These are phyloP conservation scores for Bryoglossum gracile DNA, from an alignment of 495 filamentous ascomycete genomes.

Conservation along the genomic window DNA sequence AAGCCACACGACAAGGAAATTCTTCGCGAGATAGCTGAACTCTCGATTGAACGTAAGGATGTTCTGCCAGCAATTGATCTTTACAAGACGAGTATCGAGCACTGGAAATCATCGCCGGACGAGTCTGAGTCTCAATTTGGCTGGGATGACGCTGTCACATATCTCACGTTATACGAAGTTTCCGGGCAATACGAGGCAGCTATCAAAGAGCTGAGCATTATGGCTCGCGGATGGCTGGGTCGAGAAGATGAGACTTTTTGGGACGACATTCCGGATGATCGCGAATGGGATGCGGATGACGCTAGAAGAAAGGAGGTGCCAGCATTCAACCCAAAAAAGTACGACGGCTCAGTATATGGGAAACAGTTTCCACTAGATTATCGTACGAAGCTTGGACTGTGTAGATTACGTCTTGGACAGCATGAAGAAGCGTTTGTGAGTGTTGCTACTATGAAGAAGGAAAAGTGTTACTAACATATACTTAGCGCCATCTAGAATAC, in stretches of 20 bases:
- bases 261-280: slow-evolving; percentile 76
- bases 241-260: slow-evolving; percentile 68
- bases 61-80: slow-evolving; percentile 48
- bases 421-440: slow-evolving; percentile 71
- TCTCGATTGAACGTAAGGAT: slow-evolving; percentile 52
- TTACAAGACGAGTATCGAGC: slow-evolving; percentile 54
- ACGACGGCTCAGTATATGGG: slow-evolving; percentile 58
- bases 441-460: slow-evolving; percentile 14
- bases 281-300: slow-evolving; percentile 82
- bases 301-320: slow-evolving; percentile 50
- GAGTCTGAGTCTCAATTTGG: slow-evolving; percentile 43
- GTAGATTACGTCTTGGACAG: slow-evolving; percentile 62
- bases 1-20: slow-evolving; percentile 52
- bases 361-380: slow-evolving; percentile 72
- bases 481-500: slow-evolving; percentile 45
- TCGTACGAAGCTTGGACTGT: slow-evolving; percentile 78
- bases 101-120: slow-evolving; percentile 39
- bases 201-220: slow-evolving; percentile 55
- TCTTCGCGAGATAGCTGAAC: slow-evolving; percentile 57
- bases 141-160: slow-evolving; percentile 81
- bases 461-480: neutral
- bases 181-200: slow-evolving; percentile 54
- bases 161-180: slow-evolving; percentile 68
- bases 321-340: slow-evolving; percentile 40
- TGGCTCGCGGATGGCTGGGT: slow-evolving; percentile 77